Percentiles rank a stretch among this genome's conserved stretches.
Evolutionary conservation across 768 basidiomycete genomes (phyloP).

Genomic region (Mycena galericulata): DNA sequence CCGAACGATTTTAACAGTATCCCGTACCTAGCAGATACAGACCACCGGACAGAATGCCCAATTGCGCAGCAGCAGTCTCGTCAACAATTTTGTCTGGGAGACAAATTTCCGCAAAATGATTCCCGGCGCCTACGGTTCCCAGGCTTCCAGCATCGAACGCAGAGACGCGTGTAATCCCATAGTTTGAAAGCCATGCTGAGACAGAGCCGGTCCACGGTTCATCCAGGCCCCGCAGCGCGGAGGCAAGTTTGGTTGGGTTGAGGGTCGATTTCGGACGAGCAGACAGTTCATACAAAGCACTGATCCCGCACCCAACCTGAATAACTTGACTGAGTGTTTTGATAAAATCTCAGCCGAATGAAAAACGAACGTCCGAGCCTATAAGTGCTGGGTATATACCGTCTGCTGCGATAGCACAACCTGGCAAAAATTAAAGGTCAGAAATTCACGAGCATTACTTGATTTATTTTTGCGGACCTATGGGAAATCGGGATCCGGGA

Average conservation of each 20-base stretch:
- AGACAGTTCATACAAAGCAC: slow-evolving; percentile 48
- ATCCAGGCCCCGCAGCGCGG: slow-evolving; percentile 47
- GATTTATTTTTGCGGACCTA: slow-evolving; percentile 33
- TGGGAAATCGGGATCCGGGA: slow-evolving; percentile 51
- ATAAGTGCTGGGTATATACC: slow-evolving; percentile 55
- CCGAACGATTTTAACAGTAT: no score
- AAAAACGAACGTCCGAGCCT: slow-evolving; percentile 44
- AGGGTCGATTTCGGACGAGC: slow-evolving; percentile 39
- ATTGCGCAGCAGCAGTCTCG: slow-evolving; percentile 34
- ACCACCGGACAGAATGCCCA: slow-evolving; percentile 40
- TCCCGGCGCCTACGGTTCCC: slow-evolving; percentile 52
- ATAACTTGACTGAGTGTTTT: neutral
- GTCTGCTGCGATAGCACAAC: slow-evolving; percentile 49
- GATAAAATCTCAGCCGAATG: neutral
- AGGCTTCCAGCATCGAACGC: slow-evolving; percentile 45
- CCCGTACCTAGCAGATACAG: slow-evolving; percentile 48
- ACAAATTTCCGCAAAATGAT: slow-evolving; percentile 55
- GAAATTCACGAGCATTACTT: neutral
- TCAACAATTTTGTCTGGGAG: slow-evolving; percentile 48
- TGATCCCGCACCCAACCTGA: slow-evolving; percentile 52
- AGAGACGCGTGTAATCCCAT: slow-evolving; percentile 45
- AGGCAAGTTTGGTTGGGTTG: slow-evolving; percentile 47
- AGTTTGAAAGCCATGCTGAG: slow-evolving; percentile 47
- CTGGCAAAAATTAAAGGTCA: slow-evolving; percentile 28
- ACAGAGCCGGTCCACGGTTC: slow-evolving; percentile 52